Percentiles rank a stretch among this genome's conserved stretches.
phyloP scores from a whole-genome alignment of 176 grass and related monocot species.

The Aegilops speltoides region DNA sequence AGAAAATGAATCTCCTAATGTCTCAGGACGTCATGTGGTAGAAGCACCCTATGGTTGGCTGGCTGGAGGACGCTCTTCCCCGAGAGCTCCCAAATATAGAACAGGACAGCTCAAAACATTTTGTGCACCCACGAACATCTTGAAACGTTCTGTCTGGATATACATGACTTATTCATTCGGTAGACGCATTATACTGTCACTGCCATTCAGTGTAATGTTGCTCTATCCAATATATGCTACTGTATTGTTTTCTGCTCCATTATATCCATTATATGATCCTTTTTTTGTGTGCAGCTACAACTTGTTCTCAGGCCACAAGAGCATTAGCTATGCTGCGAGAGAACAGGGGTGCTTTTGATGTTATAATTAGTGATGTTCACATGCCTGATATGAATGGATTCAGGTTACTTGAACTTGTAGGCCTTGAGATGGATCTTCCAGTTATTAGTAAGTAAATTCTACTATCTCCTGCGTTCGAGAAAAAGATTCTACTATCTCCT shows the following conservation, averaged over 20 bases:
- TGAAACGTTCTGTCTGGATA: neutral
- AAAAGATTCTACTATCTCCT: neutral
- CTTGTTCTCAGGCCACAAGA: conserved; percentile 70
- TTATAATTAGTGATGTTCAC: conserved; percentile 97
- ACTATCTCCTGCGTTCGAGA: neutral
- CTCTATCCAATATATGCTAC: neutral
- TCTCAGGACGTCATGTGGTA: neutral
- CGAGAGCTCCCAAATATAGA: neutral
- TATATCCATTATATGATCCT: neutral
- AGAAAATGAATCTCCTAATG: neutral
- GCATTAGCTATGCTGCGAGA: conserved; percentile 88
- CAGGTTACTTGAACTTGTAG: conserved; percentile 92
- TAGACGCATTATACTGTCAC: neutral
- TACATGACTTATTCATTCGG: neutral
- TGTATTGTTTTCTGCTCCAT: neutral
- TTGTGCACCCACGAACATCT: neutral
- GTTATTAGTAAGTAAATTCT: conserved; percentile 92
- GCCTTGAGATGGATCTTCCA: conserved; percentile 98
- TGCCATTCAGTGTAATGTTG: neutral
- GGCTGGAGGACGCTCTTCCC: neutral
- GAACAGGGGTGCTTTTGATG: conserved; percentile 82
- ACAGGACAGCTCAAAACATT: neutral
- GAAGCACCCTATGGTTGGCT: neutral
- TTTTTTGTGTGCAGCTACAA: conserved; percentile 68
- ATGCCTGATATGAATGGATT: conserved; percentile 99